Evolutionary conservation across 2,329 filamentous ascomycete species (phyloP), one percentile per base, ranked within the genome.

Genomic region (Tolypocladium tropicale): DNA sequence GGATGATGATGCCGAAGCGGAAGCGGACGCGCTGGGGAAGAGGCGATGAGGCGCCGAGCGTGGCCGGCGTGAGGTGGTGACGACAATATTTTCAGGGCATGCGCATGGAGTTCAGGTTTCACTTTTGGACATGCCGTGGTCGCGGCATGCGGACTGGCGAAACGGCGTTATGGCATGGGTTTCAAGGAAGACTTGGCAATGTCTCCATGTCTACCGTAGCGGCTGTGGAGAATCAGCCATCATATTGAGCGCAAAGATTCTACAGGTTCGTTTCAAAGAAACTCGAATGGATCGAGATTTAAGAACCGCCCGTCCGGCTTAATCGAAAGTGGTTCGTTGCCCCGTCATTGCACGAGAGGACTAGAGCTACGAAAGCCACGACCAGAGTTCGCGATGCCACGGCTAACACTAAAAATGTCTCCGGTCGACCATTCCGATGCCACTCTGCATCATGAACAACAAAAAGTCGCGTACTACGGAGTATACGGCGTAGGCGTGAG

Each of bases 1-100:
- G 2, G 79, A 81, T 60, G 78, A 81, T 62, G 78, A 80, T 64
- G 69, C 65, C 30, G 65, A 76, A 62, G 75, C 67, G 2, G 67
- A 75, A 64, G 66, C 67, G n/a, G 71, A 74, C 65, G 68, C 70
- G 4, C 46, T 74, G 57, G 70, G 70, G 28, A 74, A 69, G 66
- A 74, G 68, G 60, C 67, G 67, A 54, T 72, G 59, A 71, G 54
- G 34, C 21, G n/a, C 33, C n/a, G 3, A 23, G 21, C 36, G 36
- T 23, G 28, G 28, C 23, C n/a, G 25, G 46, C 7, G 48, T 6
- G 39, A 30, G 43, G 46, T 12, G 46, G 16, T 14, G 46, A 12
- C 32, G 46, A 10, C 9, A 11, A 11, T 49, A 7, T n/a, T 49
- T 23, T 16, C 9, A 49, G 43, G 16, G 18, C 46, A 49, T 49